Conservation (phyloP, 2,329 filamentous ascomycete genomes). For the Phoma sp. region DNA sequence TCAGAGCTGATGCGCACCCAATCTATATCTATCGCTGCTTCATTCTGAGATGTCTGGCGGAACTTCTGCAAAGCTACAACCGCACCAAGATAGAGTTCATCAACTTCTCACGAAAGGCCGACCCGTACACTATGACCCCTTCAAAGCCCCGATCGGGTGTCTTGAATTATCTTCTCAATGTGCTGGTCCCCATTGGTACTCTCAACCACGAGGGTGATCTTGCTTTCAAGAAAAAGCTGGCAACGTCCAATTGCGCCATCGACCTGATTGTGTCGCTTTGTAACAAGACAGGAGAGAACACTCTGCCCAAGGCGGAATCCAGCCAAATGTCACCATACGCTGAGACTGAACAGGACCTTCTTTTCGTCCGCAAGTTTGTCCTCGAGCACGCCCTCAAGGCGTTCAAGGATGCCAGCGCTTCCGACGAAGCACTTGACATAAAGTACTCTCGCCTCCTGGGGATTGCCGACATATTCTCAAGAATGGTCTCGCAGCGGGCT, state of each 20-base stretch:
- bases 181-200: slow-evolving; percentile 70
- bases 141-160: slow-evolving; percentile 93
- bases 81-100: slow-evolving; percentile 98
- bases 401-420: slow-evolving; percentile 84
- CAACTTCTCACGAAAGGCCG: slow-evolving; percentile 94
- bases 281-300: slow-evolving; percentile 81
- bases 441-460: slow-evolving; percentile 89
- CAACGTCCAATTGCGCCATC: slow-evolving; percentile 85
- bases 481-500: slow-evolving; percentile 74
- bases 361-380: slow-evolving; percentile 94
- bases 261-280: slow-evolving; percentile 86
- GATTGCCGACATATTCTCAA: slow-evolving; percentile 88
- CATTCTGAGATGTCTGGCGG: slow-evolving; percentile 86
- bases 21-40: slow-evolving; percentile 98
- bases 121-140: slow-evolving; percentile 81
- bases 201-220: slow-evolving; percentile 76
- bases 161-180: slow-evolving; percentile 89
- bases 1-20: slow-evolving; percentile 91
- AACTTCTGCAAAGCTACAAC: slow-evolving; percentile 90
- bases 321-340: slow-evolving; percentile 50
- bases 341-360: slow-evolving; percentile 80
- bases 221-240: slow-evolving; percentile 79
- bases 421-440: slow-evolving; percentile 78
- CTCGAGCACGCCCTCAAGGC: slow-evolving; percentile 90
- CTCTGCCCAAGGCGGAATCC: slow-evolving; percentile 56